These are phyloP conservation scores for Phlegmacium glaucopus DNA, from an alignment of 768 basidiomycete species.

Conservation along the genomic window DNA sequence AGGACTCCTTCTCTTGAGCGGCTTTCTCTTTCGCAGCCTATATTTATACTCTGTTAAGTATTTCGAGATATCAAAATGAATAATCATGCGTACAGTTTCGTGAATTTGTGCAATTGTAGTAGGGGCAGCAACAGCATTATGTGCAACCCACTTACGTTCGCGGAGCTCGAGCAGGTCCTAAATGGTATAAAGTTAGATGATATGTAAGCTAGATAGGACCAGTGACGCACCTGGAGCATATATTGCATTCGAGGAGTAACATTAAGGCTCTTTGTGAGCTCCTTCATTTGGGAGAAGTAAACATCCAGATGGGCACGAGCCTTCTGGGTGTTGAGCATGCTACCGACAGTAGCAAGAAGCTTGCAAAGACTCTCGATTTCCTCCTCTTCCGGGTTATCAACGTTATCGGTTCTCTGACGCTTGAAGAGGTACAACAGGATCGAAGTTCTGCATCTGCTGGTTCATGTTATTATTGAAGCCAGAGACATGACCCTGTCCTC, in stretches of 20 bases:
- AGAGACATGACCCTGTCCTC: conserved; percentile 36
- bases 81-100: conserved; percentile 58
- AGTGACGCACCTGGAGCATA: conserved; percentile 81
- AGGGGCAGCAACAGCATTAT: conserved; percentile 73
- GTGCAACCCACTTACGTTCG: conserved; percentile 73
- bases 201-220: conserved; percentile 1
- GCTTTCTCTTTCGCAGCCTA: conserved; percentile 85
- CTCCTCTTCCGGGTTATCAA: conserved; percentile 95
- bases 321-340: conserved; percentile 75
- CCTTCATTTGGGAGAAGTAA: conserved; percentile 89
- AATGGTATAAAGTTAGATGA: conserved; percentile 4
- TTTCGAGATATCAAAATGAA: neutral
- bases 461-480: conserved; percentile 28
- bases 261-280: conserved; percentile 68
- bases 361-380: conserved; percentile 97
- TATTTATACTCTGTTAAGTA: conserved; percentile 2
- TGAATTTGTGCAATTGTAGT: conserved; percentile 88
- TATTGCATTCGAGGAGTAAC: conserved; percentile 88
- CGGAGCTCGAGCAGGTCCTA: conserved; percentile 93
- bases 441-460: conserved; percentile 36
- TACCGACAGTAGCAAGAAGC: conserved; percentile 85
- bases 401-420: conserved; percentile 80
- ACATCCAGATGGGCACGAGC: conserved; percentile 86
- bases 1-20: conserved; percentile 55
- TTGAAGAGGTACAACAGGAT: conserved; percentile 77